Base-by-base conservation (phyloP, 1,284 basidiomycete genomes). In the Malassezia brasiliensis region DNA sequence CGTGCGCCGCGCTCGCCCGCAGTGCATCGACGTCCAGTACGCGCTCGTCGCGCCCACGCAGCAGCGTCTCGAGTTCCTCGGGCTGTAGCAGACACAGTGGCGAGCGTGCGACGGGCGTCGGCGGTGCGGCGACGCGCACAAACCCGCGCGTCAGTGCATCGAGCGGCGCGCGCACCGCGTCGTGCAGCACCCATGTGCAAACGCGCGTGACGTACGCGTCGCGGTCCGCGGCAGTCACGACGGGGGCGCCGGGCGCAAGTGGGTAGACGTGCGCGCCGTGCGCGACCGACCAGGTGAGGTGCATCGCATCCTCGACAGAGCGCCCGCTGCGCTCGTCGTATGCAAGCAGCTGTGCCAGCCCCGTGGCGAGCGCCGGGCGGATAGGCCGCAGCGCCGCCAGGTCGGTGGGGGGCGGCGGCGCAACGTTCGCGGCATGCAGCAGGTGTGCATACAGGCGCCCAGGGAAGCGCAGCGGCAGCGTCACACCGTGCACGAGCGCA, bases 401-500 rank as follows among this genome's bases (percentile, higher is more conserved):
- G 15, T 39, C 37, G 5, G 60, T 54, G 11, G 31, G 31, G 4
- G 60, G 12, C 2, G 19, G 8, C 2, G 56, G 50, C 12, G 50
- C 4, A 3, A 37, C 39, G 4, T 47, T 31, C 2, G 52, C 53
- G 0, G 38, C 45, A 1, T 59, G 56, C 30, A 67, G 53, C 47
- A 61, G 59, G 37, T 62, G 59, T 15, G 47, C 57, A 0, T 64
- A 63, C 11, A 58, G n/a, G 1, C 59, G 50, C 12, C 52, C 40
- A 0, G 47, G 22, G 32, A 65, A 61, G 6, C 56, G 56, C 31
- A 68, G 53, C 1, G 61, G 41, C 6, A 68, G 39, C 20, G 64
- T 63, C 22, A 61, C 51, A n/a, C 60, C 57, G 36, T 64, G 60
- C 19, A 66, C 45, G 14, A 62, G 53, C 1, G 66, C 66, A 5